A percentile compares a stretch with the other conserved stretches of the same genome.
These are phyloP conservation scores for Dryas drummondii DNA, from an alignment of 306 rosid genomes.

Conservation along the genomic window DNA sequence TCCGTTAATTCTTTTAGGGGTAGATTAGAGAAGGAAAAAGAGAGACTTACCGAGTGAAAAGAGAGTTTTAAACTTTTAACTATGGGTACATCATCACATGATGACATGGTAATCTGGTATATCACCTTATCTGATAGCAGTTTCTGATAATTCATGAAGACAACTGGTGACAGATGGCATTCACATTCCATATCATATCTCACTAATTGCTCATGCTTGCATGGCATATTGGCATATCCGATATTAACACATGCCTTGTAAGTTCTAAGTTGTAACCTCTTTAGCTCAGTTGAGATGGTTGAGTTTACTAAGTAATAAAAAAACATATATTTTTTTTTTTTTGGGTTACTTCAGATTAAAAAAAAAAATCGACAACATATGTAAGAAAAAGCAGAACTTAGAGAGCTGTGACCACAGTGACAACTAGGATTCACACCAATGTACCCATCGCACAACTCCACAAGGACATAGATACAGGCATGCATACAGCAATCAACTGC, in stretches of 20 bases:
- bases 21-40: no score
- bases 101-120: no score
- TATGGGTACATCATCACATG: no score
- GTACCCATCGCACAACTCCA: slow-evolving; percentile 9
- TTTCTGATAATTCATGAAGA: not conserved
- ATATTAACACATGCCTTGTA: not conserved
- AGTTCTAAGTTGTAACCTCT: not conserved
- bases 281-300: slow-evolving; percentile 16
- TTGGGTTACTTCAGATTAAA: not conserved
- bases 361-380: not conserved
- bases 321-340: no score
- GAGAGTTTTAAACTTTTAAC: no score
- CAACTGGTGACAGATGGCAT: slow-evolving; percentile 10
- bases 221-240: not conserved
- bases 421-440: not conserved
- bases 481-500: slow-evolving; percentile 23
- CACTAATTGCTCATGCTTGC: not conserved
- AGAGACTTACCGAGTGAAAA: no score
- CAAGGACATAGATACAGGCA: slow-evolving; percentile 20
- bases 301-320: slow-evolving; percentile 22
- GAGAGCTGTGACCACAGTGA: slow-evolving; percentile 17
- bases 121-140: not conserved
- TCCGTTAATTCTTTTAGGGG: no score
- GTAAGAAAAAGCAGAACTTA: slow-evolving; percentile 1
- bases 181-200: not conserved